Base-by-base conservation (phyloP, 352 stramenopile genomes). In the Pythium plurisporium region DNA sequence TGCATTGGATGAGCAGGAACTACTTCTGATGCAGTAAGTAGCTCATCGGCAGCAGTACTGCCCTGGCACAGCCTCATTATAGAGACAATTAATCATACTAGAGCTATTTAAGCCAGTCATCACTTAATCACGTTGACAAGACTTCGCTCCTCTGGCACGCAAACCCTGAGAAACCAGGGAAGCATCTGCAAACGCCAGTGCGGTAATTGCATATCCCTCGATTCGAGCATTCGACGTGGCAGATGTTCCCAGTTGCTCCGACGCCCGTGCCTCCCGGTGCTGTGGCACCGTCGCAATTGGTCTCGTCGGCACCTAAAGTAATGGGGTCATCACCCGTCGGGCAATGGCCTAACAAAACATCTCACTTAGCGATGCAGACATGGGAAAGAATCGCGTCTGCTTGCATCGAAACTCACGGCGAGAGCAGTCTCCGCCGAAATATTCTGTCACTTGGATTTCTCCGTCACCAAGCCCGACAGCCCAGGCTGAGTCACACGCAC, bases 191-290 rank as follows among this genome's bases (percentile, higher is more conserved):
- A n/a, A 68, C 37, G 2, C 91, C 91, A 2, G 53, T 81, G 26
- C 59, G 69, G 67, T 96, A 95, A 74, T 97, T 76, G 68, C 92
- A 98, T 11, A 90, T 67, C 5, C 94, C 92, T 10, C 91, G 86
- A 60, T 97, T 97, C 11, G 82, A 95, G 66, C 92, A 98, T 53
- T 98, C 91, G 15, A 95, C 73, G 33, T 97, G 85, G 62, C 91
- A 98, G 11, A 90, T 36, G 68, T 98, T 98, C 12, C 86, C 86
- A 26, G 61, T 31, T 7, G 36, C 55, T 2, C 88, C 88, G 2
- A 74, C 50, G 0, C 57, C 58, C 10, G 65, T 66, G 4, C 82
- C 72, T 11, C 70, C 79, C 1, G 69, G 59, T 2, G 81, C 67
- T 12, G 59, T 59, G 14, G 75, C 70, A 26, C 73, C 76, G 0